Conservation (phyloP, 371 early-diverging fungal species). For the Rhizopus delemar region DNA sequence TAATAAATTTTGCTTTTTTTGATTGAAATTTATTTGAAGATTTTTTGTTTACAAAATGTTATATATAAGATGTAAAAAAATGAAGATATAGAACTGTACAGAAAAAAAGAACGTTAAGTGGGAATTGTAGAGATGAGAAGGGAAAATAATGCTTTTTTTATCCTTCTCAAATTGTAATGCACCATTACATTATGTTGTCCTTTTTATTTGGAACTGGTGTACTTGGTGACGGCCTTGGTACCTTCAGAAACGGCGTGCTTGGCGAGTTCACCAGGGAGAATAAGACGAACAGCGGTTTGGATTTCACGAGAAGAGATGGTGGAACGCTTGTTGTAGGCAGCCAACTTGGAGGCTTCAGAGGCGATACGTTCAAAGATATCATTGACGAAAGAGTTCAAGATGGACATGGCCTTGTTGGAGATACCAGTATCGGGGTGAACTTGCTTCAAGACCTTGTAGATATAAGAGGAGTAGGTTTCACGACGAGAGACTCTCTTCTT, state of each 20-base stretch:
- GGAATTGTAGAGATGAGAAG: background rate
- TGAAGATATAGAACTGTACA: background rate
- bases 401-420: slow-evolving; percentile 98
- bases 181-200: slow-evolving; percentile 3
- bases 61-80: background rate
- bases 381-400: slow-evolving; percentile 96
- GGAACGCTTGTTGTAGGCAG: slow-evolving; percentile 91
- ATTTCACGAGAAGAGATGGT: slow-evolving; percentile 95
- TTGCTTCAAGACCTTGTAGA: slow-evolving; percentile 95
- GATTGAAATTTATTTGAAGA: background rate
- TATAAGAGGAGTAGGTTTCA: slow-evolving; percentile 92
- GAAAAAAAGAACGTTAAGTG: too few relatives aligned
- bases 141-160: background rate
- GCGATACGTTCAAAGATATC: slow-evolving; percentile 95
- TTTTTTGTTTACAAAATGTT: background rate
- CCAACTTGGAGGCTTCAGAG: slow-evolving; percentile 86
- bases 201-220: slow-evolving; percentile 78
- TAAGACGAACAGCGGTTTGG: slow-evolving; percentile 91
- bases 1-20: background rate
- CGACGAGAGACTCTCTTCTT: slow-evolving; percentile 64
- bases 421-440: slow-evolving; percentile 97
- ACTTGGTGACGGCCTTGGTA: slow-evolving; percentile 96
- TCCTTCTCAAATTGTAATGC: background rate
- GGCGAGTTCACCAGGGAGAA: slow-evolving; percentile 94
- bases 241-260: slow-evolving; percentile 98